phyloP scores from a whole-genome alignment of 352 stramenopile genomes.

The Phytophthora idaei region DNA sequence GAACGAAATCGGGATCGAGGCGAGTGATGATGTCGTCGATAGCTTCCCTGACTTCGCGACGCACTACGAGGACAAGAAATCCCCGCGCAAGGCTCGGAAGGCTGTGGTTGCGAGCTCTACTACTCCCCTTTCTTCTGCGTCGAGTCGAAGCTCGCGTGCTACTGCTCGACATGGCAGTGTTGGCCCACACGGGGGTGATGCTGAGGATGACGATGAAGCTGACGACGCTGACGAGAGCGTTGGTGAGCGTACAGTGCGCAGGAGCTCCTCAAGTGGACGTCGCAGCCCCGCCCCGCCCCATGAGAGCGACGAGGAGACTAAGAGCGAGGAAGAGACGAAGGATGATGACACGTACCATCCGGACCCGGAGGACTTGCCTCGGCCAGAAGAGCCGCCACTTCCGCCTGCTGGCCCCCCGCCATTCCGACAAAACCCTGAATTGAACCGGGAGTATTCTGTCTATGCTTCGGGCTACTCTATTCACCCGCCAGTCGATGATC shows the following conservation, averaged over 20 bases:
- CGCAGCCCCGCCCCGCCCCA: conserved; percentile 20
- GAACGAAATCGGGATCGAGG: conserved; percentile 49
- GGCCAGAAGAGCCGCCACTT: conserved; percentile 26
- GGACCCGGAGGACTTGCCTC: conserved; percentile 1
- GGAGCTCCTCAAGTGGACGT: conserved; percentile 39
- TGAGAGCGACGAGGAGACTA: conserved; percentile 42
- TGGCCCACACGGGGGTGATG: conserved; percentile 20
- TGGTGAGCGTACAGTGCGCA: conserved; percentile 24
- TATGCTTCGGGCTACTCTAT: conserved; percentile 34
- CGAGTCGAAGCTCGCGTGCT: conserved; percentile 26
- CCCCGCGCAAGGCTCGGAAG: conserved; percentile 41
- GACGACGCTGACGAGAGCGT: conserved; percentile 29
- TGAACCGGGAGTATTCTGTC: conserved; percentile 25
- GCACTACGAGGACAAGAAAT: conserved; percentile 46
- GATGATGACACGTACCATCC: conserved; percentile 5
- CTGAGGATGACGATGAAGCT: conserved; percentile 19
- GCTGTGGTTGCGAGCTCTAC: conserved; percentile 1
- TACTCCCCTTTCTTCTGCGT: conserved; percentile 11
- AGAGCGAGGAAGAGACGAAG: conserved; percentile 25
- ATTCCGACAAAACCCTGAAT: conserved; percentile 42
- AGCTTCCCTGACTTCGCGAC: conserved; percentile 49
- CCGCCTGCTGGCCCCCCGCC: conserved; percentile 32
- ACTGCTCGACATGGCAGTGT: conserved; percentile 10
- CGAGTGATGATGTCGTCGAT: conserved; percentile 56
- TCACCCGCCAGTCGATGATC: conserved; percentile 28